Percentiles rank a stretch among this genome's conserved stretches.
Evolutionary conservation across 1,284 basidiomycete genomes (phyloP).

Genomic region (Moesziomyces globuligerus): DNA sequence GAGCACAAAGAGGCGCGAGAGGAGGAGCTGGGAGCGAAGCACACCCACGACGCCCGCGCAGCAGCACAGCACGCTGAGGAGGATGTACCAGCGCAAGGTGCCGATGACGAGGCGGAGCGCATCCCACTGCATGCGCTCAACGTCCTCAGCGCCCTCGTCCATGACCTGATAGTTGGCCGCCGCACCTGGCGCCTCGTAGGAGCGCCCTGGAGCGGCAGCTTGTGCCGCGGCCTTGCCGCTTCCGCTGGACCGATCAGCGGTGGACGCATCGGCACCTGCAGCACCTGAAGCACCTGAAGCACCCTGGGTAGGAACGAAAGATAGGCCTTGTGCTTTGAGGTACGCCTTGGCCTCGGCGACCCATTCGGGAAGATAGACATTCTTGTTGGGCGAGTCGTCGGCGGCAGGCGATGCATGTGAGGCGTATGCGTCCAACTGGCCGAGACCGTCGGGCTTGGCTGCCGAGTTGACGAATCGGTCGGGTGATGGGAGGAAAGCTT

Average conservation of each 20-base stretch:
- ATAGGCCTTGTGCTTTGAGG: constrained; percentile 38
- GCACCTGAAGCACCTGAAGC: not conserved
- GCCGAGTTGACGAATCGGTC: constrained; percentile 27
- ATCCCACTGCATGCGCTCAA: constrained; percentile 50
- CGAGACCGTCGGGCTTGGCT: constrained; percentile 15
- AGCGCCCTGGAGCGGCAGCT: not conserved
- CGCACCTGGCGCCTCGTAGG: constrained; percentile 4
- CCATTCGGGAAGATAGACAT: constrained; percentile 31
- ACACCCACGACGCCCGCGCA: constrained; percentile 47
- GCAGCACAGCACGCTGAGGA: constrained; percentile 40
- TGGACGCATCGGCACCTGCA: too few relatives aligned
- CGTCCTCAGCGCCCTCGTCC: constrained; percentile 42
- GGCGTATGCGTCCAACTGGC: constrained; percentile 13
- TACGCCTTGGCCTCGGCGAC: constrained; percentile 44
- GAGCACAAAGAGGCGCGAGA: constrained; percentile 50
- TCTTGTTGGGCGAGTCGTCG: constrained; percentile 6
- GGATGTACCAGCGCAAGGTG: constrained; percentile 39
- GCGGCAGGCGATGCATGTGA: constrained; percentile 5
- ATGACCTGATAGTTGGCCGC: constrained; percentile 5
- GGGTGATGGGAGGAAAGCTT: constrained; percentile 8
- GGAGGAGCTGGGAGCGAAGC: constrained; percentile 36
- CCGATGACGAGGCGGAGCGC: constrained; percentile 40
- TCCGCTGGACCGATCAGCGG: not conserved
- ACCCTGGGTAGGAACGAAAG: constrained; percentile 12
- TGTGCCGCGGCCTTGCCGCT: not conserved